Evolutionary conservation across 306 rosid species (phyloP).

Genomic region (Citrullus colocynthis): DNA sequence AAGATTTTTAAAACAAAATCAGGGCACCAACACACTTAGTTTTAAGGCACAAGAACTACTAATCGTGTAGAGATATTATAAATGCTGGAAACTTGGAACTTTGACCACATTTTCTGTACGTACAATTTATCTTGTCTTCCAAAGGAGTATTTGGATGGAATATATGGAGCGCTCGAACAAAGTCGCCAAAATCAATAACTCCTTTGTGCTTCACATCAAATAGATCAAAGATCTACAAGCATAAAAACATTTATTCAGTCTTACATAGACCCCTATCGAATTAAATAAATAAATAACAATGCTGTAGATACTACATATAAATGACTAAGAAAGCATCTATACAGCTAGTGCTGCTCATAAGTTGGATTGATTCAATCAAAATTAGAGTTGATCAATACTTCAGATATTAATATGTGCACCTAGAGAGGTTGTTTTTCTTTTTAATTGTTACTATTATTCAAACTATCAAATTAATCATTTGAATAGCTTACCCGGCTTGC

Average conservation of each 20-base stretch:
- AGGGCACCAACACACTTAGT: neutral
- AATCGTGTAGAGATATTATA: neutral
- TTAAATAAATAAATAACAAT: neutral
- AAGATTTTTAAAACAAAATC: neutral
- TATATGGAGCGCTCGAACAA: constrained; percentile 7
- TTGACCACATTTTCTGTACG: neutral
- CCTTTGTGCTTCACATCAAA: constrained; percentile 10
- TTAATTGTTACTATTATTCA: neutral
- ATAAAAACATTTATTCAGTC: neutral
- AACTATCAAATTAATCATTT: neutral
- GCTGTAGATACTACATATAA: neutral
- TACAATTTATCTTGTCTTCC: constrained; percentile 9
- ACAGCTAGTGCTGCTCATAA: neutral
- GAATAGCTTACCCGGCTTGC: constrained; percentile 56
- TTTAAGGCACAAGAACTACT: neutral
- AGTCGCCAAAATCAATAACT: constrained; percentile 11
- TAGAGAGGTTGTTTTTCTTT: neutral
- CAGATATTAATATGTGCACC: neutral
- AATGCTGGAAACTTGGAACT: neutral
- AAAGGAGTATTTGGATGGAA: constrained; percentile 9
- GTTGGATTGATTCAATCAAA: neutral
- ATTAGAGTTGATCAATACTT: neutral
- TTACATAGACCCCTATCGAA: neutral
- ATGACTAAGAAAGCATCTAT: neutral
- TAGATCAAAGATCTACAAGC: constrained; percentile 14